Evolutionary conservation across 2,329 filamentous ascomycete genomes (phyloP).

Genomic region (Pleoardoris graminearum): DNA sequence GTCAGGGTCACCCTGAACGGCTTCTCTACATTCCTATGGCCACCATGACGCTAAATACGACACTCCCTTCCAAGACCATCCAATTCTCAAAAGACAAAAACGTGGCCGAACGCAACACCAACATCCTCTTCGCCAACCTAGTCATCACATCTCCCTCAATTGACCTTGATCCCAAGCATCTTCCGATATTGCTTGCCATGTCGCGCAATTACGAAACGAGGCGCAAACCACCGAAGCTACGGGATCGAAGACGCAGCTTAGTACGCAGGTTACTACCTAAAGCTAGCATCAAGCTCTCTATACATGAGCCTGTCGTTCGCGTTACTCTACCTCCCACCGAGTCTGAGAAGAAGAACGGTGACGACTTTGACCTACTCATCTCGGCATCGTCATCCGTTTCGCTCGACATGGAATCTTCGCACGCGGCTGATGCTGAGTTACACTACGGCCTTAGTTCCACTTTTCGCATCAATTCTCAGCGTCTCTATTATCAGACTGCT

Average conservation of each 20-base stretch:
- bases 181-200: conserved; percentile 81
- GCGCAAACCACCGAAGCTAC: conserved; percentile 28
- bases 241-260: conserved; percentile 59
- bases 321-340: conserved; percentile 83
- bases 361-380: conserved; percentile 93
- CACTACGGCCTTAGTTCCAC: conserved; percentile 86
- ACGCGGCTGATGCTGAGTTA: conserved; percentile 78
- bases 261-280: conserved; percentile 93
- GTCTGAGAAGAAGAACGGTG: conserved; percentile 58
- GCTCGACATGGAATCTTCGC: conserved; percentile 92
- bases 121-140: conserved; percentile 94
- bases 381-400: conserved; percentile 94
- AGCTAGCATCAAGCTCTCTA: conserved; percentile 89
- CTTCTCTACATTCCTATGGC: conserved; percentile 96
- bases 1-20: conserved; percentile 81
- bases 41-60: conserved; percentile 92
- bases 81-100: conserved; percentile 71
- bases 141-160: conserved; percentile 95
- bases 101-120: conserved; percentile 85
- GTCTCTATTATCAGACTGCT: conserved; percentile 92
- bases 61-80: conserved; percentile 90
- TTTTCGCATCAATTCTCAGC: conserved; percentile 80
- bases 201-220: conserved; percentile 56
- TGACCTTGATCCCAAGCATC: conserved; percentile 87
- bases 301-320: conserved; percentile 92